Evolutionary conservation across 306 rosid species (phyloP).

Genomic region (Ormosia semicastrata): DNA sequence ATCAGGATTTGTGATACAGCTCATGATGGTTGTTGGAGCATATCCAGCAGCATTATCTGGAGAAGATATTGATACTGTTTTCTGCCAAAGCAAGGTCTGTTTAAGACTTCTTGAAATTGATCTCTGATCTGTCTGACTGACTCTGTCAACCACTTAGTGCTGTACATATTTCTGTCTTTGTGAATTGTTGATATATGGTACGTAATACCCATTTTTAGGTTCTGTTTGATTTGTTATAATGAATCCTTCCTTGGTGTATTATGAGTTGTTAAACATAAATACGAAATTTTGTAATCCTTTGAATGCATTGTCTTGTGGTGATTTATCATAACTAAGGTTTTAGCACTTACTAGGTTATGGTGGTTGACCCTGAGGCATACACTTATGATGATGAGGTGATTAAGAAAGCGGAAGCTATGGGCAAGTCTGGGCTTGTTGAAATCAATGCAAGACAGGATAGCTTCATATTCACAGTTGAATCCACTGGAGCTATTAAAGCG

Average conservation of each 20-base stretch:
- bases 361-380: conserved; percentile 83
- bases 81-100: conserved; percentile 9
- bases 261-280: not conserved
- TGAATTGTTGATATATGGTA: not conserved
- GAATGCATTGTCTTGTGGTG: not conserved
- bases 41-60: not conserved
- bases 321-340: not conserved
- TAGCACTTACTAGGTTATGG: conserved; percentile 49
- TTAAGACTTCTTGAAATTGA: not conserved
- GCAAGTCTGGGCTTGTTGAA: conserved; percentile 89
- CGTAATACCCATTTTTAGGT: not conserved
- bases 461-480: conserved; percentile 89
- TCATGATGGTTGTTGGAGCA: not conserved
- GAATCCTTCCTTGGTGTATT: not conserved
- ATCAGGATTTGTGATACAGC: not conserved
- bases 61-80: not conserved
- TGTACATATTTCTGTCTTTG: not conserved
- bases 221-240: not conserved
- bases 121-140: not conserved
- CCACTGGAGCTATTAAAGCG: conserved; percentile 90
- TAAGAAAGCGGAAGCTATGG: conserved; percentile 96
- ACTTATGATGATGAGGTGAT: conserved; percentile 91
- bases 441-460: conserved; percentile 83
- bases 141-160: not conserved
- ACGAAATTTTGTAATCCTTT: not conserved